Base-by-base conservation (phyloP, 805 yeast species). In the Lachancea kluyveri region DNA sequence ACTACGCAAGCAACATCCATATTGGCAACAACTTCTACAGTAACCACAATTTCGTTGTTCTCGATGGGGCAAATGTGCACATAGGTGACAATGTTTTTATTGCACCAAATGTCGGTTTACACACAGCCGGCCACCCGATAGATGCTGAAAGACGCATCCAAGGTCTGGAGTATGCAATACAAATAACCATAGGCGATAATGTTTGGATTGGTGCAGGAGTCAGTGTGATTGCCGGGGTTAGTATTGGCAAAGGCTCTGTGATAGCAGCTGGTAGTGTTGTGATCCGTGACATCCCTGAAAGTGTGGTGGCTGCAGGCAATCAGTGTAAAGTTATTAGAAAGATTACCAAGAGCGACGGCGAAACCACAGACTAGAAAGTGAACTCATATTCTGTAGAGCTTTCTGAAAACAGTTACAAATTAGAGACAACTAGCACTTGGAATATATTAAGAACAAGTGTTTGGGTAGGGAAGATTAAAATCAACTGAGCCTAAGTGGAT, bases 251-350 rank as follows among this genome's bases (percentile, higher is more conserved):
- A 30, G 70, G 72, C 7, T 65, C 68, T 4, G 74, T 75, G 1
- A 63, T 80, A 25, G 88, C 79, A 3, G 84, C 87, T 3, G 85
- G 84, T 4, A 59, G 79, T 6, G 77, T 78, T 3, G 85, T 81
- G 14, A 66, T 69, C 12, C 71, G 61, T 34, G 72, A 68, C 37
- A 68, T 79, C 17, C 79, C 81, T 0, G 59, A 70, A 3, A 59
- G 66, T 36, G 59, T 70, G 0, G 70, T 79, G 11, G 79, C 70
- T 9, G 79, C 62, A n/a, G 88, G 88, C 0, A 64, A 65, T 13
- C 88, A 86, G 0, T 79, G 75, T 5, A 62, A 55, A 38, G 68
- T 74, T 8, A 48, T 71, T 21, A 60, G 33, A 18, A 12, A 30
- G 22, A 30, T 30, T 8, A 17, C 11, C 13, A 26, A 13, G 6